Conservation (phyloP, 108 stramenopile species). For the Pseudonitzschia pungens region DNA sequence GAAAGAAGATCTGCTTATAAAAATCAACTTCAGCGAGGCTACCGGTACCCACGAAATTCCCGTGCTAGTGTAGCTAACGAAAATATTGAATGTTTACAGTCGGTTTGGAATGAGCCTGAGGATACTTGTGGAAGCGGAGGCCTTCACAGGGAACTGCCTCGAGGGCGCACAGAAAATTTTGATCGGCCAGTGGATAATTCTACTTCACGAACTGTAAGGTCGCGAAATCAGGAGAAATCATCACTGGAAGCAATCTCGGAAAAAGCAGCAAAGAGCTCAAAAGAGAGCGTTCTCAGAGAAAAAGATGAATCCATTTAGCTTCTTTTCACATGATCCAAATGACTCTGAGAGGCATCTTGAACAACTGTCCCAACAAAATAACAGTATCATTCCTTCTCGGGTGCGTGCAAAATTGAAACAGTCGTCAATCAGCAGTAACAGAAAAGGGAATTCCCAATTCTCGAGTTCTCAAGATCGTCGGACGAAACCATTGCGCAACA, state of each 20-base stretch:
- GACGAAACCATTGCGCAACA: background rate
- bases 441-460: background rate
- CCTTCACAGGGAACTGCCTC: background rate
- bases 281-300: conserved; percentile 52
- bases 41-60: background rate
- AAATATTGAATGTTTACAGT: background rate
- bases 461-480: background rate
- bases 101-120: background rate
- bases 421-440: background rate
- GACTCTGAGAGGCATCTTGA: conserved; percentile 59
- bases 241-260: conserved; percentile 4
- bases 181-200: background rate
- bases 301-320: conserved; percentile 76
- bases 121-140: background rate
- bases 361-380: conserved; percentile 21
- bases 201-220: background rate
- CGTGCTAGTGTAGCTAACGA: background rate
- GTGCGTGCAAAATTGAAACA: conserved; percentile 8
- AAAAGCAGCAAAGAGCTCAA: conserved; percentile 28
- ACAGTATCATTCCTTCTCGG: conserved; percentile 4
- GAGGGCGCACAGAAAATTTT: background rate
- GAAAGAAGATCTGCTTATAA: background rate
- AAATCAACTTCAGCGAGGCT: background rate
- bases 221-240: background rate
- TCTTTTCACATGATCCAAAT: conserved; percentile 84